A percentile compares a stretch with the other conserved stretches of the same genome.
Conservation (phyloP, 345 rosid species). For the Eucalyptus sp. region DNA sequence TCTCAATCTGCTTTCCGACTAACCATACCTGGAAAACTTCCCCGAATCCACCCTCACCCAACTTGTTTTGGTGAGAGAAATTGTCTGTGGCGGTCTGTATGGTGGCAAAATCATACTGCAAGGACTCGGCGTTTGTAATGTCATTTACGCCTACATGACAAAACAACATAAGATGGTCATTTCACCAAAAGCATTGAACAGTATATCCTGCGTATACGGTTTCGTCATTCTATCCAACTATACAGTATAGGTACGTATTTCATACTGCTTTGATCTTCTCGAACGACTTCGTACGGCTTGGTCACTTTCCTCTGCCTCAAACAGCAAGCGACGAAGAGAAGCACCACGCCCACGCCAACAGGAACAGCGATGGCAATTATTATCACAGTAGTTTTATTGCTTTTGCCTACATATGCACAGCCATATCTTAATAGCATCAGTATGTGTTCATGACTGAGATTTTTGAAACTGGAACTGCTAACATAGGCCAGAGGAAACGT, state of each 20-base stretch:
- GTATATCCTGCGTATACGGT: not conserved
- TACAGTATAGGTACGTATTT: not conserved
- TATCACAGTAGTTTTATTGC: not conserved
- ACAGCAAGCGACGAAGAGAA: not conserved
- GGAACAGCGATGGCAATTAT: not conserved
- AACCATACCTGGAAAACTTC: constrained; percentile 34
- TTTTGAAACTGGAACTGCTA: not conserved
- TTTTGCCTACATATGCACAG: not conserved
- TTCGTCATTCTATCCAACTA: not conserved
- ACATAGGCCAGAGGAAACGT: rapidly evolving
- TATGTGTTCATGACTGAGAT: not conserved
- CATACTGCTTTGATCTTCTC: not conserved
- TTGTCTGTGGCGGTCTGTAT: constrained; percentile 20
- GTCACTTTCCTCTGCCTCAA: not conserved
- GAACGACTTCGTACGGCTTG: not conserved
- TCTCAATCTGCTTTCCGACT: too few species aligned
- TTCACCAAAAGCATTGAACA: too few species aligned
- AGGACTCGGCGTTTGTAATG: not conserved
- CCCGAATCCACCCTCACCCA: constrained; percentile 50
- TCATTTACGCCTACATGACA: not conserved
- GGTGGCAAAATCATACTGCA: not conserved
- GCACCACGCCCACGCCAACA: not conserved
- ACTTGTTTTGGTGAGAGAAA: constrained; percentile 24
- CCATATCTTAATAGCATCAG: not conserved
- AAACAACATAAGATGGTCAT: not conserved